These are phyloP conservation scores for Starmerella potacharoeniae DNA, from an alignment of 805 yeast genomes.

Conservation along the genomic window DNA sequence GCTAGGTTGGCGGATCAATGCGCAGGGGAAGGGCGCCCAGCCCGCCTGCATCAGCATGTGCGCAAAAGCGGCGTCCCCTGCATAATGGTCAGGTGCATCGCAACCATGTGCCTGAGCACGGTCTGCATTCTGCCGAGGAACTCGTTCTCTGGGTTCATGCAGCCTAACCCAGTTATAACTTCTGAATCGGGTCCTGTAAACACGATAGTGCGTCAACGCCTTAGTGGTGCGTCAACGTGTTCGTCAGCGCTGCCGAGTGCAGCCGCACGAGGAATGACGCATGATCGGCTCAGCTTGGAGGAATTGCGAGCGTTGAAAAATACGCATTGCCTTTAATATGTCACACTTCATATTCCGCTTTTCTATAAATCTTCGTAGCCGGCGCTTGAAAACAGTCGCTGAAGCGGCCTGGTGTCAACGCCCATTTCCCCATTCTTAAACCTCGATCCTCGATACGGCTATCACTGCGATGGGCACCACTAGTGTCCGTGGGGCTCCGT, in stretches of 20 bases:
- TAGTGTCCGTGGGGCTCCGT: conserved; percentile 3
- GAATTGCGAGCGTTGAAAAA: no score
- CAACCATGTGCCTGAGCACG: not conserved
- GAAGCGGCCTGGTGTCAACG: no score
- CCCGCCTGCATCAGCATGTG: not conserved
- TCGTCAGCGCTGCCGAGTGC: no score
- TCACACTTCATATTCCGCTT: no score
- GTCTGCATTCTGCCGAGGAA: not conserved
- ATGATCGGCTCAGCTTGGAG: no score
- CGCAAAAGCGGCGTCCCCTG: not conserved
- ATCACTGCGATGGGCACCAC: not conserved
- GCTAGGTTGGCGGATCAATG: not conserved
- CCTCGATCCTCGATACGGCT: not conserved
- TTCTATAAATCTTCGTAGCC: no score
- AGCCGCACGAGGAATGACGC: no score
- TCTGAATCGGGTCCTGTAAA: no score
- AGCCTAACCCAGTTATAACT: not conserved
- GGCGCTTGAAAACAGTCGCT: no score
- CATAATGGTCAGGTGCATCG: not conserved
- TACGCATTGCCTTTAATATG: no score
- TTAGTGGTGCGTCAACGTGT: no score
- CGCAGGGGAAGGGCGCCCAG: not conserved
- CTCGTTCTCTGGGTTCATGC: not conserved
- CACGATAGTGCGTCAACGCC: no score
- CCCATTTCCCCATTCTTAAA: not conserved